Evolutionary conservation across 1,284 basidiomycete species (phyloP), one percentile per base, ranked within the genome.

Genomic region (Trichosporon asahii): DNA sequence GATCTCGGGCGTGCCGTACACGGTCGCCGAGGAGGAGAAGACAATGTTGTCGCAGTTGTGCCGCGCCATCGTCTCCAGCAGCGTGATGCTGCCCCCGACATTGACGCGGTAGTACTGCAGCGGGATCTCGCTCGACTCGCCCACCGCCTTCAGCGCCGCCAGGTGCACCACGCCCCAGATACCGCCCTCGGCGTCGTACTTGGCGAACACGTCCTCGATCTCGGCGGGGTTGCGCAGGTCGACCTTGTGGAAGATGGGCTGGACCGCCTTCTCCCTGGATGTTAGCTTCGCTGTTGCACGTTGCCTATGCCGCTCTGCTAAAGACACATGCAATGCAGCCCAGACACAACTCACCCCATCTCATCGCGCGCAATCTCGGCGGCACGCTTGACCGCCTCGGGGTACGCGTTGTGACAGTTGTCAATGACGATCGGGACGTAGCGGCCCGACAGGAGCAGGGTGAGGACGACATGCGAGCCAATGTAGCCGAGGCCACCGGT

Each of bases 21-120:
- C 97, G n/a, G 97, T 99, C 1, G 97, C 97, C 27, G 94, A 97
- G 12, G 95, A 98, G 1, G 95, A 98, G 86, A 98, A 99, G 73
- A 99, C 95, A 73, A 99, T 86, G 65, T 67, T 67, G 72, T 73
- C 64, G 66, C 68, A 68, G 53, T 64, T 35, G 65, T 65, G 25
- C 73, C 92, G 90, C 69, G 87, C 86, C 95, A 98, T 98, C 74
- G 88, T 85, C 85, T 85, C 83, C 66, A 96, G 86, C 23, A 97
- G 88, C 63, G 87, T 89, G 72, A 96, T 84, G 2, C 94, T 94
- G 11, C 93, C 94, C 44, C 87, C 84, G 70, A 98, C 94, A 79
- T 97, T 98, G 85, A 95, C 95, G 75, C 88, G 86, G 82, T 98
- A 98, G 85, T 98, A 98, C 15, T 90, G 88, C 80, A 99, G 85